Evolutionary conservation across 192 early-diverging fungal genomes (phyloP), one percentile per base, ranked within the genome.

Genomic region (Coemansia umbellata): DNA sequence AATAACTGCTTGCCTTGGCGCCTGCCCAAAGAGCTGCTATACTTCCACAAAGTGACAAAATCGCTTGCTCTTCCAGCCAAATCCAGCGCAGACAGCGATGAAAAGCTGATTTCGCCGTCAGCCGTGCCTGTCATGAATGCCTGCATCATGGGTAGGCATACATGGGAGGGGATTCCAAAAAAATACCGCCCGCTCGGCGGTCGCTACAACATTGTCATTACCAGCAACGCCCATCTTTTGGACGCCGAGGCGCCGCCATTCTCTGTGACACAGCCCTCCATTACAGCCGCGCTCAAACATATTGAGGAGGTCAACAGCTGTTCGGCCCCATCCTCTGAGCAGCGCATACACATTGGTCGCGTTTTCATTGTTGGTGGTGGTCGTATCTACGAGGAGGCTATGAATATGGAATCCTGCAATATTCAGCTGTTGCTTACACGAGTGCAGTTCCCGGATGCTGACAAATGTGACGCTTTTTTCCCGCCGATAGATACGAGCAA

Each of bases 91-190:
- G 15, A 21, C 35, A 39, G 30, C 22, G 10, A 53, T 13, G 26
- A 44, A 27, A 19, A 32, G 42, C 22, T 28, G 13, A 18, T 18
- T 8, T 15, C 37, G 19, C 5, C 21, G 27, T 19, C 49, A 15
- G 7, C 5, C 11, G 11, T 40, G 15, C 43, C 41, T 8, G 23
- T 30, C 6, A 69, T 69, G 55, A 98, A 98, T 66, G 88, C 85
- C 1, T 88, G 91, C 36, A 89, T 99, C 57, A 92, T 99, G 91
- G 96, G 96, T 36, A 81, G 93, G 36, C 70, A 75, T 17, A 95
- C 92, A 15, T 99, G 94, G 93, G 90, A 94, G 58, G 90, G 87
- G 3, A 91, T 99, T 37, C 96, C 96, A 3, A 37, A 44, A 5
- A 85, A 83, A 44, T 91, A 85, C 57, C 74, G 88, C 35, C 96